These are phyloP conservation scores for Leucosporidium creatinivorum DNA, from an alignment of 768 basidiomycete genomes.

Conservation along the genomic window DNA sequence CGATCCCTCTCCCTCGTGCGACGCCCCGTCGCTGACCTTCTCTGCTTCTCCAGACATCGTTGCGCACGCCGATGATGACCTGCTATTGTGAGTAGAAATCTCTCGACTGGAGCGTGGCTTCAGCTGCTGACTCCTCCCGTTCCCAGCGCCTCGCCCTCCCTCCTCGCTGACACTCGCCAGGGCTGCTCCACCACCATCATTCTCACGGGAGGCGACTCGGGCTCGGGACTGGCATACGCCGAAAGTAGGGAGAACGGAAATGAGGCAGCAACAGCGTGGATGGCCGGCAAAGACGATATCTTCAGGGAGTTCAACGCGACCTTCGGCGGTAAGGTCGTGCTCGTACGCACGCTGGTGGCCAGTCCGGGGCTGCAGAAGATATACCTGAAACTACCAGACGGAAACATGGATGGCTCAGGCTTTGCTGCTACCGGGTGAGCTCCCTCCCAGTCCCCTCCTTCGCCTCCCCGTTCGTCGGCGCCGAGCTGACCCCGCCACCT, in stretches of 20 bases:
- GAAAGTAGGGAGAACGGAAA: conserved; percentile 4
- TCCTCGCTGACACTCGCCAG: not conserved
- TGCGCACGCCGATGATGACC: too few species aligned
- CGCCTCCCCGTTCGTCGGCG: too few species aligned
- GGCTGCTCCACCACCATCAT: conserved; percentile 10
- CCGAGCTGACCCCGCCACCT: not conserved
- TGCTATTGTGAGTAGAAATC: too few species aligned
- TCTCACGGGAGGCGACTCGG: conserved; percentile 16
- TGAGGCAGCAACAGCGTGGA: not conserved
- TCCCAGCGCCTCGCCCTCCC: not conserved
- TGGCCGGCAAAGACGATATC: not conserved
- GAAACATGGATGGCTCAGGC: conserved; percentile 1
- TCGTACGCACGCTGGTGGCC: conserved; percentile 2
- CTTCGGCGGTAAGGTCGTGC: conserved; percentile 11
- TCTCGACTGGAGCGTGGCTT: too few species aligned
- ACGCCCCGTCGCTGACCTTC: too few species aligned
- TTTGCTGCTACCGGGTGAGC: not conserved
- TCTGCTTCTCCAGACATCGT: too few species aligned
- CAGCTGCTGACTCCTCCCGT: too few species aligned
- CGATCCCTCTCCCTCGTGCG: too few species aligned
- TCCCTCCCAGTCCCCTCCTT: not conserved
- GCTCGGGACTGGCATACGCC: not conserved
- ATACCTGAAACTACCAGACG: conserved; percentile 4
- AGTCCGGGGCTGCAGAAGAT: conserved; percentile 4
- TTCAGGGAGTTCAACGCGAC: conserved; percentile 1